Percentiles rank a stretch among this genome's conserved stretches.
These are phyloP conservation scores for Fusarium chlamydosporum DNA, from an alignment of 2,329 filamentous ascomycete species.

Conservation along the genomic window DNA sequence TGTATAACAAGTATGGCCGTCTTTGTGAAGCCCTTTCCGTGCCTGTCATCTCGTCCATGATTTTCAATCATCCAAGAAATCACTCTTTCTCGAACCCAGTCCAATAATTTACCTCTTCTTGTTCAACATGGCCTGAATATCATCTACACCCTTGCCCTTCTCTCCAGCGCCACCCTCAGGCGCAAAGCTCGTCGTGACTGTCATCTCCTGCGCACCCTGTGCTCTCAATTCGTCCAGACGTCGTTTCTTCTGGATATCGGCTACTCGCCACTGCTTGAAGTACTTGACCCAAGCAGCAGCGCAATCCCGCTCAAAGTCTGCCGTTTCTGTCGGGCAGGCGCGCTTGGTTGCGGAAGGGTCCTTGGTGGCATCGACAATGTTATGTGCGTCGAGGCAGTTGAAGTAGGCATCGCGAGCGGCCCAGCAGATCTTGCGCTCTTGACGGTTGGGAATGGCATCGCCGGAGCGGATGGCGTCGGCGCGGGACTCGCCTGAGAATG, in stretches of 20 bases:
- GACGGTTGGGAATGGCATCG: constrained; percentile 83
- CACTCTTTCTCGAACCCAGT: neutral
- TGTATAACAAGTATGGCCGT: constrained; percentile 26
- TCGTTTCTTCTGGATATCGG: constrained; percentile 88
- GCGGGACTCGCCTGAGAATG: constrained; percentile 64
- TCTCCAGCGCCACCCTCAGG: constrained; percentile 52
- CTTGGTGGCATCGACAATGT: constrained; percentile 78
- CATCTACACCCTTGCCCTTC: constrained; percentile 55
- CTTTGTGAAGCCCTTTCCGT: constrained; percentile 23
- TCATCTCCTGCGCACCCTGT: constrained; percentile 77
- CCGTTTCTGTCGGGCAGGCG: constrained; percentile 59
- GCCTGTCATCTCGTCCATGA: constrained; percentile 9
- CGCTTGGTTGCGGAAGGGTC: constrained; percentile 58
- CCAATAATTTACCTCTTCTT: constrained; percentile 50
- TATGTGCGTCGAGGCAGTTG: constrained; percentile 83
- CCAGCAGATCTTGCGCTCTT: constrained; percentile 88
- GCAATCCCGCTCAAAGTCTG: constrained; percentile 85
- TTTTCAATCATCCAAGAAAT: constrained; percentile 1
- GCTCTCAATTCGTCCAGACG: constrained; percentile 81
- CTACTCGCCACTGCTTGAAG: constrained; percentile 96
- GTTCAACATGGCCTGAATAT: constrained; percentile 59
- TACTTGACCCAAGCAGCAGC: constrained; percentile 96
- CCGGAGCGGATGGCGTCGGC: constrained; percentile 69
- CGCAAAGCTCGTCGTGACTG: constrained; percentile 57
- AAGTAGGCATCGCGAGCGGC: constrained; percentile 91